Evolutionary conservation across 1,284 basidiomycete species (phyloP).

Genomic region (Heterobasidion occidentale): DNA sequence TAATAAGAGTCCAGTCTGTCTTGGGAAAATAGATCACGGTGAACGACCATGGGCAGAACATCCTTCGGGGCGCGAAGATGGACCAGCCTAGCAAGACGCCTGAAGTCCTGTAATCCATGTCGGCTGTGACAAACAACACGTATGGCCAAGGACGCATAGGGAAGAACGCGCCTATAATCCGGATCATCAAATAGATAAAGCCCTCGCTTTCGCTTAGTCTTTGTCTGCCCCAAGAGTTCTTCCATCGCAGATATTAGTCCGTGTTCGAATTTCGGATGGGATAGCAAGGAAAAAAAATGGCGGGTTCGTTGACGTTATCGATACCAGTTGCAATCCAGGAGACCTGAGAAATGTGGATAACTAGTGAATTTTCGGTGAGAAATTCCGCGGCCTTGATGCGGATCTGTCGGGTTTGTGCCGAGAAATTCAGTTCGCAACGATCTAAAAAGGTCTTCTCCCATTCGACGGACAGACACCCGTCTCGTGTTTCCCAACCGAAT

Average conservation of each 20-base stretch:
- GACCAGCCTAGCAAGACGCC: background rate
- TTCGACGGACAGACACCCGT: background rate
- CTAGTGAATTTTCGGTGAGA: background rate
- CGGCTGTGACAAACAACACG: background rate
- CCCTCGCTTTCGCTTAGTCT: background rate
- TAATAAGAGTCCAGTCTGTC: slow-evolving; percentile 17
- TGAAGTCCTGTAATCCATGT: background rate
- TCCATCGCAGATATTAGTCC: background rate
- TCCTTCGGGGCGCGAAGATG: background rate
- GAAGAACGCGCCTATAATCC: background rate
- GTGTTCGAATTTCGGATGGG: background rate
- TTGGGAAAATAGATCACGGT: slow-evolving; percentile 25
- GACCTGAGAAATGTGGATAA: background rate
- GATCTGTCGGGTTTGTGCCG: background rate
- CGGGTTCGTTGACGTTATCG: background rate
- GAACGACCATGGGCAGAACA: background rate
- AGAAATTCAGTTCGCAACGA: background rate
- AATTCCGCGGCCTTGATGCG: background rate
- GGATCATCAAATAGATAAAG: background rate
- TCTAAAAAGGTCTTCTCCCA: background rate
- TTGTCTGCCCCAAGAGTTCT: background rate
- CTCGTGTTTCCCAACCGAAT: background rate
- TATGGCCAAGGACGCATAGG: background rate
- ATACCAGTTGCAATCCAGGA: background rate
- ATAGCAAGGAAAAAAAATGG: background rate